Conservation (phyloP, 2,329 filamentous ascomycete genomes). For the Escovopsis sp. region DNA sequence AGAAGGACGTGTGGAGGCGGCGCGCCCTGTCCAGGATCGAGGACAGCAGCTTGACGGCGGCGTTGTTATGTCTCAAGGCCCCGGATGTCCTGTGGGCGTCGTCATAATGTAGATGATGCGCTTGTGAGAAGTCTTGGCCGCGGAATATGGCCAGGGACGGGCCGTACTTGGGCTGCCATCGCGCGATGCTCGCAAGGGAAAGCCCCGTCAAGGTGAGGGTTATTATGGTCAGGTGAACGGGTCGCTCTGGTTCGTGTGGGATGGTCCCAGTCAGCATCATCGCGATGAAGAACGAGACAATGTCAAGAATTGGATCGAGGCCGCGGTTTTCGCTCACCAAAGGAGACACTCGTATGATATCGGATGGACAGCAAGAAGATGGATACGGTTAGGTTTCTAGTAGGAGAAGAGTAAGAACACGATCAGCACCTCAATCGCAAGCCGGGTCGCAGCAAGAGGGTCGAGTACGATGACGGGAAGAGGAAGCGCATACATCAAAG, state of each 20-base stretch:
- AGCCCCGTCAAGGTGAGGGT: background rate
- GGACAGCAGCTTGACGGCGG: background rate
- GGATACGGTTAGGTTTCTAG: slow-evolving; percentile 5
- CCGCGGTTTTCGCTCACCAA: slow-evolving; percentile 14
- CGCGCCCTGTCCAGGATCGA: background rate
- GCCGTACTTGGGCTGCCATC: background rate
- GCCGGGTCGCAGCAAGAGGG: background rate
- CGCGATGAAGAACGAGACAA: background rate
- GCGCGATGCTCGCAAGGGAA: background rate
- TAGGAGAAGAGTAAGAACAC: background rate
- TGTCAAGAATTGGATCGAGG: background rate
- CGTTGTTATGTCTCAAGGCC: background rate
- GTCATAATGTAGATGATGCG: background rate
- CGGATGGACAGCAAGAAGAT: slow-evolving; percentile 25
- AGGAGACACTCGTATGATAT: slow-evolving; percentile 21
- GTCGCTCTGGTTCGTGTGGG: slow-evolving; percentile 13
- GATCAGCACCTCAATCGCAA: background rate
- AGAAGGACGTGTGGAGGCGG: background rate
- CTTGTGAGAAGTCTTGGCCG: background rate
- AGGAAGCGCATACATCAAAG: background rate
- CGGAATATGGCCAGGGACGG: background rate
- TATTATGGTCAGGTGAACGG: slow-evolving; percentile 20
- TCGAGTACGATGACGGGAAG: too few relatives aligned
- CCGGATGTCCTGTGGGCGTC: background rate
- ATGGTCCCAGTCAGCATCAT: too few relatives aligned